Evolutionary conservation across 1,284 basidiomycete genomes (phyloP).

Genomic region (Rhodotorula glutinis): DNA sequence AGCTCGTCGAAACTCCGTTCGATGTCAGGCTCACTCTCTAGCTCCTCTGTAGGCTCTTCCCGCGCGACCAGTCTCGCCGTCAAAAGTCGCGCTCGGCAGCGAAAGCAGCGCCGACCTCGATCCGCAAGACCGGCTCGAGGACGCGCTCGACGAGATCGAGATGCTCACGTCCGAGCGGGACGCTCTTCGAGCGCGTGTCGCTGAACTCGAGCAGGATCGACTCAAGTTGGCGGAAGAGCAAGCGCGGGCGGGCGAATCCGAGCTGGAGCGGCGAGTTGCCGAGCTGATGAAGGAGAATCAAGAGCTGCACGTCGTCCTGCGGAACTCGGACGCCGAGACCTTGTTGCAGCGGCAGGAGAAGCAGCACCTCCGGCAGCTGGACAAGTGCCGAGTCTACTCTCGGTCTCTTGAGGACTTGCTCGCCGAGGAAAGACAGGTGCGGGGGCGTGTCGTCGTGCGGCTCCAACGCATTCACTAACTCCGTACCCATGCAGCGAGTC

Average conservation of each 20-base stretch:
- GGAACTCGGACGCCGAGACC: constrained; percentile 28
- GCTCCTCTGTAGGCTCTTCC: constrained; percentile 22
- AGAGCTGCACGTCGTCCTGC: constrained; percentile 37
- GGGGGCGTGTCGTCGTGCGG: not conserved
- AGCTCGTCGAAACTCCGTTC: too few relatives aligned
- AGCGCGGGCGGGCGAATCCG: constrained; percentile 11
- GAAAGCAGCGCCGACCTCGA: not conserved
- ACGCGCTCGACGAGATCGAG: constrained; percentile 39
- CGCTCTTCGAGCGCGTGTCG: constrained; percentile 14
- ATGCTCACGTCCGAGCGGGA: constrained; percentile 25
- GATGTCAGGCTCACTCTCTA: too few relatives aligned
- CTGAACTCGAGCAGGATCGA: constrained; percentile 25
- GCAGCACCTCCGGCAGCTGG: constrained; percentile 59
- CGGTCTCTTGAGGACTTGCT: constrained; percentile 56
- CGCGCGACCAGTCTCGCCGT: constrained; percentile 34
- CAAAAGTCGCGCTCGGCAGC: constrained; percentile 22
- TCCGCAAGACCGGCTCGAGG: constrained; percentile 34
- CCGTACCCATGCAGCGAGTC: constrained; percentile 20
- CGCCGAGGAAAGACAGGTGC: constrained; percentile 42
- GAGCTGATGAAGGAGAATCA: constrained; percentile 34
- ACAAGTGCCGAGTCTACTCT: constrained; percentile 57
- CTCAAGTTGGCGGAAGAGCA: not conserved
- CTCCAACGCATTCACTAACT: too few relatives aligned
- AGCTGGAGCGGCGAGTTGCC: constrained; percentile 27
- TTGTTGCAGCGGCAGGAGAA: constrained; percentile 56